These are phyloP conservation scores for Ophiostoma perfectum DNA, from an alignment of 2,329 filamentous ascomycete genomes.

Conservation along the genomic window DNA sequence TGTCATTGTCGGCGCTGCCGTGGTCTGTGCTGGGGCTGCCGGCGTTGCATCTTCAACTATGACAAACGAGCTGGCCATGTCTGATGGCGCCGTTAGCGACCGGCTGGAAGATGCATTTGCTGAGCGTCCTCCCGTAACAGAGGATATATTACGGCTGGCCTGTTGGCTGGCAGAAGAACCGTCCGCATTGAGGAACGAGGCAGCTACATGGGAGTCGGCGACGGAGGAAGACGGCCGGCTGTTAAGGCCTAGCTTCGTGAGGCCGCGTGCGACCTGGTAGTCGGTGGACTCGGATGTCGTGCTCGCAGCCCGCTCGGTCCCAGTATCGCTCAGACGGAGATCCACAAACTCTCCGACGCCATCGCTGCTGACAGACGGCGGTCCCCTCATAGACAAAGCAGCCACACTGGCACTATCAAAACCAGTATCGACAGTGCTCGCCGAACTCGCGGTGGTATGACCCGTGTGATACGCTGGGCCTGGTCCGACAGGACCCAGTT, in stretches of 20 bases:
- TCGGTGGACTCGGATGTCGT: not conserved
- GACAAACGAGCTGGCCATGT: not conserved
- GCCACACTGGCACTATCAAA: not conserved
- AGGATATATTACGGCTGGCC: not conserved
- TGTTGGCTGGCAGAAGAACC: not conserved
- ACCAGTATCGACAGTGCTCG: not conserved
- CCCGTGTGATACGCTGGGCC: conserved; percentile 46
- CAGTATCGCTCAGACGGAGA: not conserved
- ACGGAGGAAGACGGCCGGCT: not conserved
- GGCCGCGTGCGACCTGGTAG: not conserved
- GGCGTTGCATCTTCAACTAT: not conserved
- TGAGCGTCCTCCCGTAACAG: not conserved
- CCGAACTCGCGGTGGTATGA: not conserved
- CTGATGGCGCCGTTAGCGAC: not conserved
- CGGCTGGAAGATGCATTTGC: not conserved
- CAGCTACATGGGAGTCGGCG: not conserved
- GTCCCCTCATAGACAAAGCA: not conserved
- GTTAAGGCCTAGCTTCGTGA: not conserved
- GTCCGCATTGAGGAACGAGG: not conserved
- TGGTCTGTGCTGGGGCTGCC: no score
- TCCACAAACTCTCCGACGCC: not conserved
- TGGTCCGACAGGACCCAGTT: conserved; percentile 43
- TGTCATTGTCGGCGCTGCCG: no score
- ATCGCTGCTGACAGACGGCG: not conserved
- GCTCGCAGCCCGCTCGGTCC: not conserved